Evolutionary conservation across 164 flowering plant species (phyloP), one percentile per base, ranked within the genome.

Genomic region (Stephania cephalantha): DNA sequence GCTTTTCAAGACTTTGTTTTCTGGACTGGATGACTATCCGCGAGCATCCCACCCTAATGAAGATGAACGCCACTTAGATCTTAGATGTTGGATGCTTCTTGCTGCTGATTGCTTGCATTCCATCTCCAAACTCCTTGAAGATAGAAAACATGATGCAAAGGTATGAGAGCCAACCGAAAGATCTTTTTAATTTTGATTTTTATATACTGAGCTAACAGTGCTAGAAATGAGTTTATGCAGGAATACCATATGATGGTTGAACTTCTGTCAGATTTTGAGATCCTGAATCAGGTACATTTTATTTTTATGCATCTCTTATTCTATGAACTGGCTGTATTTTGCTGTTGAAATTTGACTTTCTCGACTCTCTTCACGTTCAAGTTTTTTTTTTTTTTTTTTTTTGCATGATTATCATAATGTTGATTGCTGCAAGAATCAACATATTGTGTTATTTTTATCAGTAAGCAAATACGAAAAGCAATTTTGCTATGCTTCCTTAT

Each of bases 11-110:
- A 84, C 95, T 63, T 84, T 96, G 72, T 83, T 94, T 68, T 93
- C 99, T 80, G 98, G 99, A 46, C 82, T 95, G 77, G 99, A 95
- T 84, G 99, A 93, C 82, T 91, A 93, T 86, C 99, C 99, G 46
- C 94, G 97, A 76, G 98, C 97, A 75, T 95, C 99, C 67, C 99
- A 93, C 78, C 99, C 98, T 45, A 89, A 78, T 83, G 89, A 86
- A 68, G 95, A 93, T 74, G 99, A 95, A 80, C 94, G 90, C n/a
- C 99, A 93, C 82, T 70, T 93, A 85, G 99, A 95, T 82, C 93
- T 95, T 71, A 91, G 97, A 84, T 91, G 99, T 81, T 95, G 98
- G 99, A 93, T 95, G 97, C 87, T 85, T 77, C 95, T 92, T 80
- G 99, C 98, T 20, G 92, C 97, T 76, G 88, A 92, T 81, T 87